phyloP scores from a whole-genome alignment of 495 filamentous ascomycete species.

The Penicillium alfredii region DNA sequence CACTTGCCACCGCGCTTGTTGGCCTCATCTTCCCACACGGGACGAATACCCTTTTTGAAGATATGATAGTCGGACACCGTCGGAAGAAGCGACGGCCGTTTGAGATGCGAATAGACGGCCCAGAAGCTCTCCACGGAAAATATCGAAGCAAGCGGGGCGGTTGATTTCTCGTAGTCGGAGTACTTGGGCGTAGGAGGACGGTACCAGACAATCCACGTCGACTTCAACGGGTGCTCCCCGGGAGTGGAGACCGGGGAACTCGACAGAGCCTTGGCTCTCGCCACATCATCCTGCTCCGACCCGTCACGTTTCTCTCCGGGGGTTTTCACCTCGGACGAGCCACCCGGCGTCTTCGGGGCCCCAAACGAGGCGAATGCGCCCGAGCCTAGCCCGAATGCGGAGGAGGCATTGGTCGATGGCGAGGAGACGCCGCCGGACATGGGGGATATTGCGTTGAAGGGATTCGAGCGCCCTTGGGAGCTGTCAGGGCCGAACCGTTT shows the following conservation, averaged over 20 bases:
- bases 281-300: conserved; percentile 53
- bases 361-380: conserved; percentile 97
- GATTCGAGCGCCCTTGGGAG: conserved; percentile 76
- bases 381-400: conserved; percentile 87
- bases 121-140: conserved; percentile 88
- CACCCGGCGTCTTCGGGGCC: conserved; percentile 81
- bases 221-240: conserved; percentile 62
- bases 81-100: conserved; percentile 79
- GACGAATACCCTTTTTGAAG: conserved; percentile 93
- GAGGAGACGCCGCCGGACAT: conserved; percentile 67
- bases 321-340: conserved; percentile 67
- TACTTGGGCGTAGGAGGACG: conserved; percentile 91
- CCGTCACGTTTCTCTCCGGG: conserved; percentile 62
- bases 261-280: conserved; percentile 36
- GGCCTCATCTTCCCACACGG: conserved; percentile 97
- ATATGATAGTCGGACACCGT: conserved; percentile 97
- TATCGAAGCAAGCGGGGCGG: conserved; percentile 75
- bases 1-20: conserved; percentile 96
- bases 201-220: conserved; percentile 96
- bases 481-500: conserved; percentile 74
- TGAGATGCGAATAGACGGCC: conserved; percentile 83
- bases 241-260: conserved; percentile 35
- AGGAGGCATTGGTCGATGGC: conserved; percentile 80
- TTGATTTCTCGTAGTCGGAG: conserved; percentile 97
- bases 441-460: conserved; percentile 77